phyloP scores from a whole-genome alignment of 139 green algal species.

The Asterochloris sp. region DNA sequence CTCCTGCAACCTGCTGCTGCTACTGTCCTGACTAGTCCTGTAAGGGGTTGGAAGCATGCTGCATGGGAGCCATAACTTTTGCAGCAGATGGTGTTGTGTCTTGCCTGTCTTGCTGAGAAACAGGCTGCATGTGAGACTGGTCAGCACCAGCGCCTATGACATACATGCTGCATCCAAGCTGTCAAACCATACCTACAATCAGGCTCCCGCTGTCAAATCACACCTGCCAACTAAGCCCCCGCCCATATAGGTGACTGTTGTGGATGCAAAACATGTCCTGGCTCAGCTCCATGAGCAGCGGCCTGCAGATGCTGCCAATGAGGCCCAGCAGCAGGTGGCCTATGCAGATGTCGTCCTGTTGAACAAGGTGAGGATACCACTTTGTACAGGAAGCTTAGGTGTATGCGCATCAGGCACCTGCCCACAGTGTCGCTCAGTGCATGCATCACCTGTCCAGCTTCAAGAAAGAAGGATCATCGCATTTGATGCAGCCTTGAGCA shows the following conservation, averaged over 20 bases:
- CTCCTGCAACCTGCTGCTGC: too few species aligned
- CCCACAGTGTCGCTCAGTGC: background rate
- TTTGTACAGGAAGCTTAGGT: background rate
- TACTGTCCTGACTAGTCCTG: too few species aligned
- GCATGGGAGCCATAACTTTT: too few species aligned
- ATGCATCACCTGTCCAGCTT: background rate
- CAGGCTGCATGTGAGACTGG: too few species aligned
- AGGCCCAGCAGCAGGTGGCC: slow-evolving; percentile 82
- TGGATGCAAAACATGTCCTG: slow-evolving; percentile 71
- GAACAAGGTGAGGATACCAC: slow-evolving; percentile 67
- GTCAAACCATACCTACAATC: too few species aligned
- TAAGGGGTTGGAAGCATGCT: too few species aligned
- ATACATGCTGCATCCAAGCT: too few species aligned
- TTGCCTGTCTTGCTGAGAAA: too few species aligned
- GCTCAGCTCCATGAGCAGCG: slow-evolving; percentile 56
- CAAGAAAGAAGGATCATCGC: background rate
- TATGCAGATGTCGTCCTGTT: slow-evolving; percentile 85
- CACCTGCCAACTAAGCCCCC: too few species aligned
- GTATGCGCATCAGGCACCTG: background rate
- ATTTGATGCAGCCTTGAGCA: background rate
- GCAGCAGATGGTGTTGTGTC: too few species aligned
- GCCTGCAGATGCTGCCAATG: slow-evolving; percentile 52
- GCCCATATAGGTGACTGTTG: slow-evolving; percentile 49
- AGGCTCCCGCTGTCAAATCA: too few species aligned
- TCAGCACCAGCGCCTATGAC: too few species aligned